A percentile compares a stretch with the other conserved stretches of the same genome.
Conservation (phyloP, 2,329 filamentous ascomycete species). For the Diaporthe sp. region DNA sequence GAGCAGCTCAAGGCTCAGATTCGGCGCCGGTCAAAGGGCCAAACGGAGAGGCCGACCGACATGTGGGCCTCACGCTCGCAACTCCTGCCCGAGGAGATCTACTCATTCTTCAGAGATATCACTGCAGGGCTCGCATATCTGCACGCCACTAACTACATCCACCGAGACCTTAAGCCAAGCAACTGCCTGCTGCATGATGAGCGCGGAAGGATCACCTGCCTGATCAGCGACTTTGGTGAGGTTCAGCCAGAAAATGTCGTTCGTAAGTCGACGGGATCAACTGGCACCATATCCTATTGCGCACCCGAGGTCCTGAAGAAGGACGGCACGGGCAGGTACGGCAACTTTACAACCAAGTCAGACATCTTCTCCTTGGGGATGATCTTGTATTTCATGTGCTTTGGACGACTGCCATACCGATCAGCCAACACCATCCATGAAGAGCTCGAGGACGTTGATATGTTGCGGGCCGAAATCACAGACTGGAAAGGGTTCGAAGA, state of each 20-base stretch:
- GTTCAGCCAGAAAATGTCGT: constrained; percentile 87
- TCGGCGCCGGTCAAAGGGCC: constrained; percentile 84
- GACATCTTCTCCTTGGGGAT: constrained; percentile 99
- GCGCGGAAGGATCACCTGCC: constrained; percentile 75
- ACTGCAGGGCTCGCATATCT: constrained; percentile 92
- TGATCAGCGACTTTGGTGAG: constrained; percentile 98
- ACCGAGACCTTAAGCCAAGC: constrained; percentile 94
- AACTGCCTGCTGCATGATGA: constrained; percentile 92
- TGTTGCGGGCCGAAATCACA: constrained; percentile 86
- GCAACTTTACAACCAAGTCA: constrained; percentile 96
- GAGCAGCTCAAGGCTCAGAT: constrained; percentile 92
- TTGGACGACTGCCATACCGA: constrained; percentile 86
- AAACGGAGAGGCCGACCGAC: constrained; percentile 73
- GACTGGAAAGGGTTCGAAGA: constrained; percentile 90
- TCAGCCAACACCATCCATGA: constrained; percentile 89
- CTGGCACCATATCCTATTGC: constrained; percentile 97
- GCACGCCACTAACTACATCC: constrained; percentile 92
- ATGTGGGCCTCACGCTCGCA: constrained; percentile 57
- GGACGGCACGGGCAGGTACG: constrained; percentile 78
- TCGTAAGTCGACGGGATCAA: constrained; percentile 92
- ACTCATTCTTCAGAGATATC: constrained; percentile 96
- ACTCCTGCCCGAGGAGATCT: constrained; percentile 89
- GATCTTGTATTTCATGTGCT: constrained; percentile 99
- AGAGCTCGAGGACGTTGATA: constrained; percentile 91
- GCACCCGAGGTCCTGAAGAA: constrained; percentile 90